Conservation (phyloP, 495 filamentous ascomycete species). For the Lepidopterella palustris region DNA sequence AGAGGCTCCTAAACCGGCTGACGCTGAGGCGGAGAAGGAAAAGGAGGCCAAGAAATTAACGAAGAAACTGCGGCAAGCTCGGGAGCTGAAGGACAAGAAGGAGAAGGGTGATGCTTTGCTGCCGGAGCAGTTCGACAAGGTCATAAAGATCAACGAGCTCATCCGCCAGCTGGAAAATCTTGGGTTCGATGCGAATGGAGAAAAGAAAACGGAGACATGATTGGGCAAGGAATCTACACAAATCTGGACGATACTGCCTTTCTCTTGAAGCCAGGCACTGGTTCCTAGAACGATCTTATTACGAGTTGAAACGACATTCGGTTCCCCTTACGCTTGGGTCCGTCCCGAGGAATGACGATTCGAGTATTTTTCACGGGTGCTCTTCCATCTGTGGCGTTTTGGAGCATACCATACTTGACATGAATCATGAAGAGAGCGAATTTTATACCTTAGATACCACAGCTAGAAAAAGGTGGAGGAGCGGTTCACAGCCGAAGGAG, state of each 20-base stretch:
- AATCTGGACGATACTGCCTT: not conserved
- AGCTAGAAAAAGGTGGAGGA: too few species aligned
- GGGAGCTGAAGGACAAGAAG: conserved; percentile 85
- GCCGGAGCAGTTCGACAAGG: conserved; percentile 95
- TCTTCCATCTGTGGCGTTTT: too few species aligned
- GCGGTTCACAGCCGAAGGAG: too few species aligned
- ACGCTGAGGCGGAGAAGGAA: conserved; percentile 73
- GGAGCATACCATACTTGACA: too few species aligned
- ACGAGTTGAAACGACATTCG: too few species aligned
- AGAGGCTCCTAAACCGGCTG: conserved; percentile 33
- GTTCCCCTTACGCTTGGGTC: too few species aligned
- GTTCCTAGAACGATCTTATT: too few species aligned
- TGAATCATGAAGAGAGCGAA: too few species aligned
- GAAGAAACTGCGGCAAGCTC: conserved; percentile 92
- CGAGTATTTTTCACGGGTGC: too few species aligned
- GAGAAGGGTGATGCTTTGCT: conserved; percentile 73
- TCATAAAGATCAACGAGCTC: conserved; percentile 92
- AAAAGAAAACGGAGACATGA: conserved; percentile 40
- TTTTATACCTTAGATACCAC: too few species aligned
- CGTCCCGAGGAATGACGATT: too few species aligned
- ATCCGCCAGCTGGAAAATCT: conserved; percentile 80
- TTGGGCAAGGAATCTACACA: not conserved
- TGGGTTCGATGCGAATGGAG: conserved; percentile 68
- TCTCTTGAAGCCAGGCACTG: too few species aligned
- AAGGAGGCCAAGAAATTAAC: conserved; percentile 90